Evolutionary conservation across 345 rosid genomes (phyloP).

Genomic region (Eucalyptus sp.): DNA sequence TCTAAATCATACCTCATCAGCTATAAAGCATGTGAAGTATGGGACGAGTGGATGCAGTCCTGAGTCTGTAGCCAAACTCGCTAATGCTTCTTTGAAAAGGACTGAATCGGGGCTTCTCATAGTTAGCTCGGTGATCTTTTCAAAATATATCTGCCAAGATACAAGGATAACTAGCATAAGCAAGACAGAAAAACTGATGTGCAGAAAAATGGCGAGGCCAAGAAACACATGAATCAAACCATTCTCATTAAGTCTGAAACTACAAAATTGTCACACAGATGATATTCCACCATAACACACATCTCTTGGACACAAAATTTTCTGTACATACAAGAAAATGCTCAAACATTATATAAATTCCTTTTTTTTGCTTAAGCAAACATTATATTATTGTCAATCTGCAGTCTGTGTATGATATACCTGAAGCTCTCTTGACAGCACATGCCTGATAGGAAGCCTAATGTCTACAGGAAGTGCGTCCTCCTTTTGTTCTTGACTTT

Average conservation of each 20-base stretch:
- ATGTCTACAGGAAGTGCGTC: conserved; percentile 59
- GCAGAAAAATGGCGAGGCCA: neutral
- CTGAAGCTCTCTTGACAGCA: conserved; percentile 88
- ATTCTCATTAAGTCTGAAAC: neutral
- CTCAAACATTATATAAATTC: neutral
- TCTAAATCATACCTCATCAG: conserved; percentile 64
- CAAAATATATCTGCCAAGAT: conserved; percentile 69
- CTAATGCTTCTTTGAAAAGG: conserved; percentile 85
- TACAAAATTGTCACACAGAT: neutral
- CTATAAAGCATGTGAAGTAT: conserved; percentile 80
- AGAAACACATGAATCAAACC: neutral
- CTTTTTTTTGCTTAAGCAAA: neutral
- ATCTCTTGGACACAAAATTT: neutral
- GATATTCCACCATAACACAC: neutral
- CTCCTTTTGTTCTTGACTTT: conserved; percentile 44
- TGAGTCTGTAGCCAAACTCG: conserved; percentile 88
- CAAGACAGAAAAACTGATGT: neutral
- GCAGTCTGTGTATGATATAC: conserved; percentile 28
- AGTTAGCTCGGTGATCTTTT: conserved; percentile 86
- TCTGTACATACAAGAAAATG: neutral
- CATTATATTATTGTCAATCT: conserved; percentile 14
- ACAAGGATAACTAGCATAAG: neutral
- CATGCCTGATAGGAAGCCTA: conserved; percentile 85
- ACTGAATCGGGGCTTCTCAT: conserved; percentile 59
- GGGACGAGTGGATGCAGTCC: conserved; percentile 99